These are phyloP conservation scores for Dictyophora rubrovolvata DNA, from an alignment of 768 basidiomycete genomes.

Conservation along the genomic window DNA sequence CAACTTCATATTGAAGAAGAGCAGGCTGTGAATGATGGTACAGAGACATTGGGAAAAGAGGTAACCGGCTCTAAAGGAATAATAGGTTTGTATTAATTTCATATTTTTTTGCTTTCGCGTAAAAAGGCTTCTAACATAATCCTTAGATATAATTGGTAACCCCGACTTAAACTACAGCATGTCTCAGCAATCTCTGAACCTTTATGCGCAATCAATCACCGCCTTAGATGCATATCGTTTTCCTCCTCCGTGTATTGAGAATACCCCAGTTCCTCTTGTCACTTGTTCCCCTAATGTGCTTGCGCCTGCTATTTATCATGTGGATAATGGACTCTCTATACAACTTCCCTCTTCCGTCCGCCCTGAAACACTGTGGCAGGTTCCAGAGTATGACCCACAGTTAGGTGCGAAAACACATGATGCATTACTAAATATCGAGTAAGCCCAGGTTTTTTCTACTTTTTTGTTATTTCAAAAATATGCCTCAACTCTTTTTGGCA, in stretches of 20 bases:
- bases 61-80: background rate
- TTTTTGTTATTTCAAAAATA: too few species aligned
- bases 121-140: too few species aligned
- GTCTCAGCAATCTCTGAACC: background rate
- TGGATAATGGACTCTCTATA: background rate
- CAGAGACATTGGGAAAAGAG: background rate
- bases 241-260: background rate
- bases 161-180: background rate
- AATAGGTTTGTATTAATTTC: background rate
- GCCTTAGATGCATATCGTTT: conserved; percentile 2
- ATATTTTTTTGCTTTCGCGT: too few species aligned
- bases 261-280: background rate
- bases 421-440: background rate
- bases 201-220: background rate
- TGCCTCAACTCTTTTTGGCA: too few species aligned
- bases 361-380: background rate
- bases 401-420: background rate
- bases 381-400: background rate
- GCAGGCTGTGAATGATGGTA: background rate
- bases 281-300: background rate
- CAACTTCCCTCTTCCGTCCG: background rate
- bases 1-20: background rate
- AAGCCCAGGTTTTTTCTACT: background rate
- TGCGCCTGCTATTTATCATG: background rate
- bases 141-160: background rate